A percentile compares a stretch with the other conserved stretches of the same genome.
Conservation (phyloP, 2,329 filamentous ascomycete genomes). For the Whalleya microplaca region DNA sequence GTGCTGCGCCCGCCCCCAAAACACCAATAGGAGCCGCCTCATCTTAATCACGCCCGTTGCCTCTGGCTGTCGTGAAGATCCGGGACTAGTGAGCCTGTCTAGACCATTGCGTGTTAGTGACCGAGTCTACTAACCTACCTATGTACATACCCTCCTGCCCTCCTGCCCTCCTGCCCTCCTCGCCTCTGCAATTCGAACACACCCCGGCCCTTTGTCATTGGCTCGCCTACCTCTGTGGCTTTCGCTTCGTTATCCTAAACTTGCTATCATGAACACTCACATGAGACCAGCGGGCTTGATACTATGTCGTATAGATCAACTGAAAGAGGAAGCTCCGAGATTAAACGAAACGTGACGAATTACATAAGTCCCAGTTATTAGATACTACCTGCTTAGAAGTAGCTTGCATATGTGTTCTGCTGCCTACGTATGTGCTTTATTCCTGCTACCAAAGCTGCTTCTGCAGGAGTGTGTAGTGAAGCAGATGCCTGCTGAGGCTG, state of each 20-base stretch:
- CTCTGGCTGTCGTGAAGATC: neutral
- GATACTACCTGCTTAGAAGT: neutral
- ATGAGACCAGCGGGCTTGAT: neutral
- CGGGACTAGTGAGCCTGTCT: too few species aligned
- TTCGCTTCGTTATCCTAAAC: neutral
- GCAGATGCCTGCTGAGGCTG: neutral
- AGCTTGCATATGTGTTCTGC: neutral
- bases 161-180: too few species aligned
- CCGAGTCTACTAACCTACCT: too few species aligned
- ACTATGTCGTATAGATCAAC: neutral
- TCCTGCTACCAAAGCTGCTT: neutral
- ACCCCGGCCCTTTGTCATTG: neutral
- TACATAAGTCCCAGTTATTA: neutral
- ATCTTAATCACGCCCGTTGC: neutral
- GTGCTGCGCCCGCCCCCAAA: neutral
- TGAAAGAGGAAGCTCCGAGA: neutral
- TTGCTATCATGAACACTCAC: neutral
- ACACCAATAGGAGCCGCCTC: neutral
- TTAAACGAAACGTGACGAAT: neutral
- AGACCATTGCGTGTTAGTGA: neutral
- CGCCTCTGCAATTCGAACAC: neutral
- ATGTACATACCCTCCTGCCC: too few species aligned
- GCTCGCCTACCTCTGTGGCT: neutral
- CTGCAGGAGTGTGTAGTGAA: neutral
- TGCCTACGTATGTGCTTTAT: too few species aligned